Base-by-base conservation (phyloP, 2,329 filamentous ascomycete species). In the Calonectria montana region DNA sequence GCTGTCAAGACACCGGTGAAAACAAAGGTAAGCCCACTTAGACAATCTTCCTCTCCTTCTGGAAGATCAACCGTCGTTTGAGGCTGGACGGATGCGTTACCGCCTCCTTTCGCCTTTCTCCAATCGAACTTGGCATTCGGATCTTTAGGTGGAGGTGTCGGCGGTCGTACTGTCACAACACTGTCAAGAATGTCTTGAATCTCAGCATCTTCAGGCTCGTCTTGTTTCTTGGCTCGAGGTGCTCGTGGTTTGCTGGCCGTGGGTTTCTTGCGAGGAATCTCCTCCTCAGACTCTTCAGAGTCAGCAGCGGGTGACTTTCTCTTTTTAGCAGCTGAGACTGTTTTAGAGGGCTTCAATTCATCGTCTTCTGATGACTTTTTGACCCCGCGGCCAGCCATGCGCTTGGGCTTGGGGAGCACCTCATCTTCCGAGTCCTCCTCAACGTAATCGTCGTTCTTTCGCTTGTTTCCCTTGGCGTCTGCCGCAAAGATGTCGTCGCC, bases 21-120 rank as follows among this genome's bases (percentile, higher is more conserved):
- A 31, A 99, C 97, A 80, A 99, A 99, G 0, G 91, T 94, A 67
- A 98, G 87, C 0, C 97, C 97, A 67, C 92, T 92, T 68, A 99
- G 89, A 81, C 97, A 99, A 77, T 98, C 97, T 13, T 97, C 94
- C 65, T 92, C 92, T 9, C 97, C 97, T 23, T 91, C 89, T 0
- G 97, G 97, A 62, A 98, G 85, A 18, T 97, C 94, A 35, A 87
- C 91, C 12, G 88, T 85, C 13, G 91, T 91, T 25, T 90, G 87
- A 61, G 94, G 90, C 23, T 91, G 90, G 13, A 80, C 84, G 3
- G 91, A 89, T 18, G 91, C 85, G 81, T 90, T 92, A 70, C 87
- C 91, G 18, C 89, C 90, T 67, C 90, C 87, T 71, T 82, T 85
- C 29, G 86, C 87, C 79, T 92, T 92, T 75, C 90, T 90, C 88